Conservation (phyloP, 176 grass and related monocot genomes). For the Triticum monococcum region DNA sequence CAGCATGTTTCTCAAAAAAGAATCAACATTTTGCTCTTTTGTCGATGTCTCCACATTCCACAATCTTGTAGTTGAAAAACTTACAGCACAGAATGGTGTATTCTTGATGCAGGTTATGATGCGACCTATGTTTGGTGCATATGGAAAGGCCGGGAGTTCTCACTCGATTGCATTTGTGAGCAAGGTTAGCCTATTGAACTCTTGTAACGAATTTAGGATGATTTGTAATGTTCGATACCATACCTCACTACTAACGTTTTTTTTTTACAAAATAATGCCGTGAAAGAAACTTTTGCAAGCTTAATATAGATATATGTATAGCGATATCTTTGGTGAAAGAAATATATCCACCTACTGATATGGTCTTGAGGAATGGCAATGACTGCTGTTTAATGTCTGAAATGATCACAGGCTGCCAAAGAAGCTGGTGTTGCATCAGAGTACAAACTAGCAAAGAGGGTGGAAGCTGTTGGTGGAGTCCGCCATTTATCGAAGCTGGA, state of each 20-base stretch:
- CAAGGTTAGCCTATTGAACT: slow-evolving; percentile 59
- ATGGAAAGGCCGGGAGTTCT: slow-evolving; percentile 78
- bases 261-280: too few species aligned
- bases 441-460: slow-evolving; percentile 69
- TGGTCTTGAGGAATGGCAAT: neutral
- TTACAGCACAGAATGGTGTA: neutral
- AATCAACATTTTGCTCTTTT: neutral
- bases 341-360: neutral
- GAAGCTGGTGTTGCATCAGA: slow-evolving; percentile 46
- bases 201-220: slow-evolving; percentile 18
- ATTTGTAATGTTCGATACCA: neutral
- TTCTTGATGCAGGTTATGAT: slow-evolving; percentile 70
- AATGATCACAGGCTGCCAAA: slow-evolving; percentile 65
- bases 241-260: neutral
- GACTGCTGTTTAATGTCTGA: neutral
- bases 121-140: slow-evolving; percentile 97
- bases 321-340: neutral
- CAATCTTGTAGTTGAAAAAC: neutral
- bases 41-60: neutral
- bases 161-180: slow-evolving; percentile 96
- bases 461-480: slow-evolving; percentile 70
- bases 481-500: slow-evolving; percentile 66
- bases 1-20: neutral
- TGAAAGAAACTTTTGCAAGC: neutral
- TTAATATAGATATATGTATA: neutral